Percentiles rank a stretch among this genome's conserved stretches.
phyloP scores from a whole-genome alignment of 371 early-diverging fungal species.

The Mucor saturninus region DNA sequence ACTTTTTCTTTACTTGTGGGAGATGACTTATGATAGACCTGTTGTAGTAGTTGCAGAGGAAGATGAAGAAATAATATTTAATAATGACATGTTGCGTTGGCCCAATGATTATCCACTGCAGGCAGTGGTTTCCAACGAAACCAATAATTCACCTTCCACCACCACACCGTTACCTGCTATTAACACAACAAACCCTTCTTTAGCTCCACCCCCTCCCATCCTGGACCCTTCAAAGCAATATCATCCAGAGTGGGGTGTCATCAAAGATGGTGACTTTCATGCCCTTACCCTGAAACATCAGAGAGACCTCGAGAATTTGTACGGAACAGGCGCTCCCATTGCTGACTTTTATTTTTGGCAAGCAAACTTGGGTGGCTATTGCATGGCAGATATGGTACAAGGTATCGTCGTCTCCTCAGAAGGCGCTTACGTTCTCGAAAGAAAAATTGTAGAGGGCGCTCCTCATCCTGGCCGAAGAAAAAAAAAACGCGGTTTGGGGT shows the following conservation, averaged over 20 bases:
- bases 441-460: conserved; percentile 51
- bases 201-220: conserved; percentile 20
- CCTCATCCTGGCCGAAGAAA: conserved; percentile 51
- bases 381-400: conserved; percentile 55
- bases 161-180: not conserved
- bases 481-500: conserved; percentile 31
- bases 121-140: conserved; percentile 11
- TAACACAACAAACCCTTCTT: conserved; percentile 25
- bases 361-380: conserved; percentile 56
- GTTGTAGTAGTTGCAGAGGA: not conserved
- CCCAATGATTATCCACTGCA: conserved; percentile 12
- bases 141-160: conserved; percentile 1
- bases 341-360: conserved; percentile 57
- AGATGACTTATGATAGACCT: conserved; percentile 19
- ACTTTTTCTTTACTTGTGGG: not conserved
- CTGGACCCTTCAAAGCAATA: conserved; percentile 39
- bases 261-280: conserved; percentile 51
- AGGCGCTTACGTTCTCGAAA: conserved; percentile 37
- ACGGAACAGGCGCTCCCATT: conserved; percentile 31
- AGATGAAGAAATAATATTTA: conserved; percentile 17
- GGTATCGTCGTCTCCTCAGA: conserved; percentile 46
- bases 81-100: conserved; percentile 25
- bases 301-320: conserved; percentile 46
- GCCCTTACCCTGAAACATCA: conserved; percentile 53
- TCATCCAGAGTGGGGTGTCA: conserved; percentile 55